Conservation (phyloP, 305 asterid species). For the Solanum hybrid region DNA sequence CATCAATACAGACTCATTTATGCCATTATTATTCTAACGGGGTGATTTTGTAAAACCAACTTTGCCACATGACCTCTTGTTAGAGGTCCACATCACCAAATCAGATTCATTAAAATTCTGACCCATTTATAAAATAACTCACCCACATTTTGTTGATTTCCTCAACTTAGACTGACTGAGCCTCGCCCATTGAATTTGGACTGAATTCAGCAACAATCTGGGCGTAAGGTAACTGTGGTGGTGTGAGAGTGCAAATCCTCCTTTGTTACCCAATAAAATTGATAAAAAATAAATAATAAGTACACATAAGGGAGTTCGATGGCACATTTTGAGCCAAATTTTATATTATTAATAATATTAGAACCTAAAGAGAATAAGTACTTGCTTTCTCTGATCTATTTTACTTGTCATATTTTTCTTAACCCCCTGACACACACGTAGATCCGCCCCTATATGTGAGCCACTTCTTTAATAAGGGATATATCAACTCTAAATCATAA, state of each 20-base stretch:
- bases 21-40: background rate
- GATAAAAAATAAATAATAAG: no score
- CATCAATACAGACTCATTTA: background rate
- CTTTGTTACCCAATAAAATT: no score
- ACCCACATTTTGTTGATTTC: no score
- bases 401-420: background rate
- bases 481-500: background rate
- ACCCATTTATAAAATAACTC: no score
- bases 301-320: no score
- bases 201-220: background rate
- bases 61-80: background rate
- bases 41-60: background rate
- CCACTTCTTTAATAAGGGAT: no score
- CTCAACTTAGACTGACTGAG: no score
- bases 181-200: background rate
- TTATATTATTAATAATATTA: no score
- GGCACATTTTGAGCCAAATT: background rate
- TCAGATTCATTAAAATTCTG: no score
- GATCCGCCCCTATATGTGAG: background rate
- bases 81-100: no score
- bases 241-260: background rate
- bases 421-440: no score
- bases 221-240: background rate
- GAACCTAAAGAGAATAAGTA: background rate
- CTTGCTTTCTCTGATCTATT: no score